Evolutionary conservation across 2,329 filamentous ascomycete species (phyloP).

Genomic region (Epichloe bromicola): DNA sequence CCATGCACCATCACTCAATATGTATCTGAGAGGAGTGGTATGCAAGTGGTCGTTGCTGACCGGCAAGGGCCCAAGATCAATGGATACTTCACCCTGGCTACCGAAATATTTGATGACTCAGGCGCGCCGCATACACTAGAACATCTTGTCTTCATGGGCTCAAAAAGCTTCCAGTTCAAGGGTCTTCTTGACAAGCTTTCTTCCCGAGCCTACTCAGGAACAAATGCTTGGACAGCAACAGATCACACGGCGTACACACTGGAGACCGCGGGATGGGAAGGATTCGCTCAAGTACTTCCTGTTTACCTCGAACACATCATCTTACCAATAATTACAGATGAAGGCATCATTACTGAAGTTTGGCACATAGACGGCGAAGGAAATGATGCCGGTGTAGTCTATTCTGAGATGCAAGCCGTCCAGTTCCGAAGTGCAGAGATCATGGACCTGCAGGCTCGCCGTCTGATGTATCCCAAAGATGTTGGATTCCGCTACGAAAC

Average conservation of each 20-base stretch:
- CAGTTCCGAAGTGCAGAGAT: conserved; percentile 75
- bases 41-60: conserved; percentile 87
- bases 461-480: conserved; percentile 74
- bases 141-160: conserved; percentile 79
- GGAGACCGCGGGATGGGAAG: conserved; percentile 92
- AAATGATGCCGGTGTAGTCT: conserved; percentile 92
- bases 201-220: conserved; percentile 81
- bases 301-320: conserved; percentile 93
- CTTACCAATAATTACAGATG: conserved; percentile 81
- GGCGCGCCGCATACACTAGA: conserved; percentile 82
- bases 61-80: conserved; percentile 88
- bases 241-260: conserved; percentile 95
- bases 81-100: conserved; percentile 90
- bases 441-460: conserved; percentile 72
- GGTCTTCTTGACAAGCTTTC: conserved; percentile 90
- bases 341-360: conserved; percentile 88
- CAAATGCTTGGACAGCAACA: conserved; percentile 94
- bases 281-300: conserved; percentile 86
- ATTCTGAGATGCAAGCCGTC: conserved; percentile 96
- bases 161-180: conserved; percentile 86
- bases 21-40: conserved; percentile 86
- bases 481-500: conserved; percentile 95
- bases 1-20: conserved; percentile 85
- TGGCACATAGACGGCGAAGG: conserved; percentile 90
- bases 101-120: conserved; percentile 95